phyloP scores from a whole-genome alignment of 805 yeast genomes.

The Starmerella potacharoeniae region DNA sequence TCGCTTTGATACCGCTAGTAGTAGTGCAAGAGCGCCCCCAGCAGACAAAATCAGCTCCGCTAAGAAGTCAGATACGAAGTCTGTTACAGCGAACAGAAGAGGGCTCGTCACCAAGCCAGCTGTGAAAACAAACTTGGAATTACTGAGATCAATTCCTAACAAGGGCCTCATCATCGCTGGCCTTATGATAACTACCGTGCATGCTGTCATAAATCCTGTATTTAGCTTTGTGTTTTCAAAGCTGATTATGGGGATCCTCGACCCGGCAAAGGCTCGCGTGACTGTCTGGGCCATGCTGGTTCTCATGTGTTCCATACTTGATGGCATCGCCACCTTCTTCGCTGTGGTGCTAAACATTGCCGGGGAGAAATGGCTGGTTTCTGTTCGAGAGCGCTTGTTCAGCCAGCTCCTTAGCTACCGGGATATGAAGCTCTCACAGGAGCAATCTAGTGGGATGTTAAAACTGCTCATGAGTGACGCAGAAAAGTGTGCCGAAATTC shows the following conservation, averaged over 20 bases:
- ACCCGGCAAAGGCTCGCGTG: slow-evolving; percentile 27
- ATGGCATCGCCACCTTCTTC: slow-evolving; percentile 44
- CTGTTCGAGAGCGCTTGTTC: slow-evolving; percentile 42
- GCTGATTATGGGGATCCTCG: slow-evolving; percentile 52
- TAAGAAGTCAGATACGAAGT: too few species aligned
- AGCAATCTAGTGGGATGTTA: slow-evolving; percentile 40
- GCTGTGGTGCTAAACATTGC: slow-evolving; percentile 43
- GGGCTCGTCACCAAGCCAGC: too few species aligned
- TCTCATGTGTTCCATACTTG: slow-evolving; percentile 48
- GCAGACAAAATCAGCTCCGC: too few species aligned
- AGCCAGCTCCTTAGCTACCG: slow-evolving; percentile 32
- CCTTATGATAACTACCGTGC: slow-evolving; percentile 38
- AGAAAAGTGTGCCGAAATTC: slow-evolving; percentile 58
- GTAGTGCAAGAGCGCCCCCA: too few species aligned
- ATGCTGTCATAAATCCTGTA: slow-evolving; percentile 60
- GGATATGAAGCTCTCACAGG: slow-evolving; percentile 37
- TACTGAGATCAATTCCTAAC: slow-evolving; percentile 11
- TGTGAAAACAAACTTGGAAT: not conserved
- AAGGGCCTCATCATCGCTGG: slow-evolving; percentile 37
- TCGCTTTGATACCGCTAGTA: too few species aligned
- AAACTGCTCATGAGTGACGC: slow-evolving; percentile 70
- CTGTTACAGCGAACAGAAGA: too few species aligned
- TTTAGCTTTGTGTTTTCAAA: slow-evolving; percentile 71
- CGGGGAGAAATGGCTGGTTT: slow-evolving; percentile 57
- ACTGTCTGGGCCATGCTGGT: slow-evolving; percentile 59